These are phyloP conservation scores for Dacryopinax primogenitus DNA, from an alignment of 768 basidiomycete species.

Conservation along the genomic window DNA sequence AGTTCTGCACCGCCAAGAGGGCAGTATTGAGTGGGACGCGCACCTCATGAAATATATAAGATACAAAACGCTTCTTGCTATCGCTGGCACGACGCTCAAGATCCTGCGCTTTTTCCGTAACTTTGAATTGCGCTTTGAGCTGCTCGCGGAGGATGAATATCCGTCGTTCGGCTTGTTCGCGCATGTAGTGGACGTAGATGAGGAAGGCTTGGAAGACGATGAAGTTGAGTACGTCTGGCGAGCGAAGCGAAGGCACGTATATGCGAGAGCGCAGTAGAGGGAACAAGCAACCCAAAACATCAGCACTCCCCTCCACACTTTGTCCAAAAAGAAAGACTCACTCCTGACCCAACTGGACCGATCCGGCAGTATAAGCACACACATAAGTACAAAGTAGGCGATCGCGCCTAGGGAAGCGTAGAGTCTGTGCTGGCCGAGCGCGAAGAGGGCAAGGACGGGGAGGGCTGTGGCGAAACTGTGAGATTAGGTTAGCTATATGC, in stretches of 20 bases:
- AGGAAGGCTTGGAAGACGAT: constrained; percentile 69
- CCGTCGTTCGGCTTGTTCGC: constrained; percentile 36
- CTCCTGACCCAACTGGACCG: constrained; percentile 21
- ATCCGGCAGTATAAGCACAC: constrained; percentile 21
- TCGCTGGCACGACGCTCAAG: constrained; percentile 27
- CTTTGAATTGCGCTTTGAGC: constrained; percentile 30
- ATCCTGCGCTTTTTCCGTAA: constrained; percentile 32
- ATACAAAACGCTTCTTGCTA: constrained; percentile 30
- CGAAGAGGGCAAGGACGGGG: constrained; percentile 28
- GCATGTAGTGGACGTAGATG: constrained; percentile 57
- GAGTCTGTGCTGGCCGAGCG: constrained; percentile 26
- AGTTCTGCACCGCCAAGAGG: constrained; percentile 35
- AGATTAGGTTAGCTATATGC: background rate
- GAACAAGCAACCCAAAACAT: no score
- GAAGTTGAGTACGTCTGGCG: constrained; percentile 45
- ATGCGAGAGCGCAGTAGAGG: background rate
- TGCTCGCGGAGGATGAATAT: constrained; percentile 30
- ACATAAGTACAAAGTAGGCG: constrained; percentile 24
- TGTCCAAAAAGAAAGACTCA: background rate
- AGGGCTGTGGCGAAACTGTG: constrained; percentile 22
- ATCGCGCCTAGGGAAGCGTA: constrained; percentile 22
- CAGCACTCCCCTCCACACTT: no score
- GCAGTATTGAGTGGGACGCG: constrained; percentile 35
- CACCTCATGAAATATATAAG: constrained; percentile 33
- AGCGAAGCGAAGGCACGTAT: background rate